Evolutionary conservation across 805 yeast species (phyloP), one percentile per base, ranked within the genome.

Genomic region (Cyberlindnera amylophila): DNA sequence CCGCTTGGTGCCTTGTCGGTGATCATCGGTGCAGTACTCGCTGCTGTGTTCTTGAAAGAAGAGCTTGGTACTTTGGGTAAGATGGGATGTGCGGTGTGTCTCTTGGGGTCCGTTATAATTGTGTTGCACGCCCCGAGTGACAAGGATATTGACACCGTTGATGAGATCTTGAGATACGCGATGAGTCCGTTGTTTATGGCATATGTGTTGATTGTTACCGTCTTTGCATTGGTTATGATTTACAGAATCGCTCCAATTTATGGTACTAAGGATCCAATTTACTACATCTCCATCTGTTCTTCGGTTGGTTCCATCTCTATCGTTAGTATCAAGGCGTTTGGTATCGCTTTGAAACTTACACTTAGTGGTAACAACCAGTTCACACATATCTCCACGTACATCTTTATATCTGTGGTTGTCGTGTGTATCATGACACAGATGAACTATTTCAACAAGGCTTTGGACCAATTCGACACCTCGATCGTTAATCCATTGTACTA

Each of bases 51-150:
- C 57, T 68, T 88, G 50, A 82, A 84, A 57, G 96, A 88, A 62
- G 93, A 87, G 57, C 74, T 88, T 46, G 96, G 96, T 2, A 76
- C 84, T 9, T 69, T 88, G 55, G 96, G 96, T 12, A 85, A 82
- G 63, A 76, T 89, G 82, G 96, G 96, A 3, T 89, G 96, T 67
- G 95, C 95, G 21, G 84, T 87, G 41, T 88, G 96, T 61, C 64
- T 88, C 39, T 71, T 89, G 59, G 96, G 96, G 1, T 81, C 95
- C 2, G 88, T 88, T 16, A 84, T 88, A 45, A 89, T 88, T 46
- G 89, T 88, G 17, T 67, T 88, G 45, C 96, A 88, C 59, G 96
- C 96, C 23, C 96, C 96, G 19, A 87, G 89, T n/a, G 96, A 88
- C 64, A 86, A 84, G 64, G 96, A 88, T 50, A 81, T 88, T 45